Conservation (phyloP, 2,329 filamentous ascomycete species). For the Verticillium klebahnii region DNA sequence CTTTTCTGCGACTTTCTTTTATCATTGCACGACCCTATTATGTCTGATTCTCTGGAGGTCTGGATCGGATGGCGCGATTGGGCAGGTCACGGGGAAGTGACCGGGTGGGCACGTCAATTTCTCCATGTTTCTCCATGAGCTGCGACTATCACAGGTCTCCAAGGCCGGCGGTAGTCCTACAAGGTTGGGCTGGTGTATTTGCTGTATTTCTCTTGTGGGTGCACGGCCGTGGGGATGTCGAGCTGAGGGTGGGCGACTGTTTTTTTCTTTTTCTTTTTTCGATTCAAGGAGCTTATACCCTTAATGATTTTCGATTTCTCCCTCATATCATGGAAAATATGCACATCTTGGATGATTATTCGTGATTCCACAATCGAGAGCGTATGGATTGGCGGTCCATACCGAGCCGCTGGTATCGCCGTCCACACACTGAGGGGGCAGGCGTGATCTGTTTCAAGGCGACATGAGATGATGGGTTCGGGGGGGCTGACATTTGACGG, state of each 20-base stretch:
- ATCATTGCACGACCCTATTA: not conserved
- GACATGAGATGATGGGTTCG: no score
- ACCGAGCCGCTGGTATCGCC: no score
- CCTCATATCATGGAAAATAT: no score
- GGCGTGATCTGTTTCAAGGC: no score
- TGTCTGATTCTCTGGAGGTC: not conserved
- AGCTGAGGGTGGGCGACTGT: not conserved
- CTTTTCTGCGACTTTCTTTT: not conserved
- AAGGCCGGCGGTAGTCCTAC: not conserved
- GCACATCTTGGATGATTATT: no score
- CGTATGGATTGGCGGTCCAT: no score
- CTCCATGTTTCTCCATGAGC: not conserved
- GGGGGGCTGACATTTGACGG: no score
- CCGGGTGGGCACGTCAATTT: not conserved
- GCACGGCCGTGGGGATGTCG: not conserved
- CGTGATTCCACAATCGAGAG: no score
- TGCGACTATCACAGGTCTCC: not conserved
- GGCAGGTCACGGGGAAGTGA: not conserved
- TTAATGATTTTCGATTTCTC: not conserved
- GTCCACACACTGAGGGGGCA: no score
- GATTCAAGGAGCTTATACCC: not conserved
- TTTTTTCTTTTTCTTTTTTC: not conserved
- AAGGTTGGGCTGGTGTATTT: not conserved
- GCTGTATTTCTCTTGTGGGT: not conserved
- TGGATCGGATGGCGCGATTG: not conserved